Conservation (phyloP, 768 basidiomycete species). For the Gymnopilus junonius region DNA sequence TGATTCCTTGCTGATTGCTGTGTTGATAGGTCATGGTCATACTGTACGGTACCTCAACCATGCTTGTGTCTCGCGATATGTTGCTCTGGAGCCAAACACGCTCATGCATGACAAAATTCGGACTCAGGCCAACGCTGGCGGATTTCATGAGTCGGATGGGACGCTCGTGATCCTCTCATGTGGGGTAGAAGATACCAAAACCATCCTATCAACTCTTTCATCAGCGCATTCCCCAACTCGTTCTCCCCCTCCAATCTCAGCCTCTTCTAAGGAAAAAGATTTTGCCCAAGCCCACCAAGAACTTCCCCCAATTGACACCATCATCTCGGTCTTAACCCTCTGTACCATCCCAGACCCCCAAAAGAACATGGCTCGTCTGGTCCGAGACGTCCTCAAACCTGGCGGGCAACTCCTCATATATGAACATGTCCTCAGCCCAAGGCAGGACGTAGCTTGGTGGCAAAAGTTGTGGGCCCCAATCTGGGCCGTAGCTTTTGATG, state of each 20-base stretch:
- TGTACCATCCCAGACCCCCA: constrained; percentile 68
- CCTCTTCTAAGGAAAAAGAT: background rate
- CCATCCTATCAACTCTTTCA: constrained; percentile 46
- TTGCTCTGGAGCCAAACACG: constrained; percentile 74
- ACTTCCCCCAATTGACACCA: constrained; percentile 50
- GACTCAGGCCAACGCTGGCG: constrained; percentile 47
- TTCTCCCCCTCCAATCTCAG: background rate
- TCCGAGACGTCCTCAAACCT: constrained; percentile 57
- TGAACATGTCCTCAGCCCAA: constrained; percentile 69
- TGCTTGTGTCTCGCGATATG: constrained; percentile 58
- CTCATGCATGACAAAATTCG: constrained; percentile 66
- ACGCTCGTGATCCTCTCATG: constrained; percentile 61
- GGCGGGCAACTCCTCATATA: constrained; percentile 70
- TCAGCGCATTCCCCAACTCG: constrained; percentile 24
- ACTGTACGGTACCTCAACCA: constrained; percentile 63
- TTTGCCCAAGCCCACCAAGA: background rate
- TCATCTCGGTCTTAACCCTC: constrained; percentile 68
- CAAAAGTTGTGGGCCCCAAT: constrained; percentile 75
- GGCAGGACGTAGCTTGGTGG: constrained; percentile 66
- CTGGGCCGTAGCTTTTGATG: constrained; percentile 64
- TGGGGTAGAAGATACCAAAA: constrained; percentile 61
- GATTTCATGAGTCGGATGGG: constrained; percentile 56
- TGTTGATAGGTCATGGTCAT: constrained; percentile 62
- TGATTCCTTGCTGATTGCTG: background rate
- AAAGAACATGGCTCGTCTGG: constrained; percentile 48